These are phyloP conservation scores for Microdochium paspali DNA, from an alignment of 2,329 filamentous ascomycete genomes.

Conservation along the genomic window DNA sequence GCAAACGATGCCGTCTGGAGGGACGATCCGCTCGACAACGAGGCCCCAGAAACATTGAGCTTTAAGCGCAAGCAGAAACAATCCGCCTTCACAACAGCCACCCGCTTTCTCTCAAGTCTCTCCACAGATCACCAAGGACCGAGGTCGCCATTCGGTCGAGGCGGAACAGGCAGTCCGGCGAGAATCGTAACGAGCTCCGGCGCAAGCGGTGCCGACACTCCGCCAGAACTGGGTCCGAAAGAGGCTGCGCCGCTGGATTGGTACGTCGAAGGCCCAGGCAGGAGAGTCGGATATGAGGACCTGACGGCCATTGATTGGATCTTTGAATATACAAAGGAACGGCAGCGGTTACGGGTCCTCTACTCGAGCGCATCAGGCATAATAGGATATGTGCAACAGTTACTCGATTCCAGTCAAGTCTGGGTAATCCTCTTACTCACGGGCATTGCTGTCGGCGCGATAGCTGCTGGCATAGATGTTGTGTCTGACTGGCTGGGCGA, in stretches of 20 bases:
- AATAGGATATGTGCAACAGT: slow-evolving; percentile 60
- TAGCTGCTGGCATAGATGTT: slow-evolving; percentile 85
- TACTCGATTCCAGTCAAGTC: slow-evolving; percentile 80
- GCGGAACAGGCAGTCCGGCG: neutral
- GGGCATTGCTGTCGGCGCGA: slow-evolving; percentile 70
- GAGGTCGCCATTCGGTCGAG: slow-evolving; percentile 6
- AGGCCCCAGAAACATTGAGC: slow-evolving; percentile 44
- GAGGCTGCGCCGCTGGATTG: slow-evolving; percentile 57
- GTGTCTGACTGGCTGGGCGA: slow-evolving; percentile 90
- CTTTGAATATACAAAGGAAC: slow-evolving; percentile 95
- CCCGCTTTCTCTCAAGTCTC: slow-evolving; percentile 38
- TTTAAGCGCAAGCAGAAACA: slow-evolving; percentile 63
- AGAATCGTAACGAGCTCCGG: neutral
- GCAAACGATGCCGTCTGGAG: slow-evolving; percentile 29
- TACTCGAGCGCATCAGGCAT: slow-evolving; percentile 60
- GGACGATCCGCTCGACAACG: slow-evolving; percentile 45
- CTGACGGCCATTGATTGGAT: slow-evolving; percentile 99
- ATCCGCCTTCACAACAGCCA: slow-evolving; percentile 33
- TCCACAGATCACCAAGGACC: slow-evolving; percentile 27
- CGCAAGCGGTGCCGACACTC: slow-evolving; percentile 1
- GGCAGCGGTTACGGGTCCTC: slow-evolving; percentile 74
- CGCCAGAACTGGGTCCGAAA: slow-evolving; percentile 22
- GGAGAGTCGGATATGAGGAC: slow-evolving; percentile 90
- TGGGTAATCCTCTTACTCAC: slow-evolving; percentile 86
- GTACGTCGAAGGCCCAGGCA: slow-evolving; percentile 81